Percentiles rank a stretch among this genome's conserved stretches.
Conservation (phyloP, 2,329 filamentous ascomycete genomes). For the Cladosporium sp. region DNA sequence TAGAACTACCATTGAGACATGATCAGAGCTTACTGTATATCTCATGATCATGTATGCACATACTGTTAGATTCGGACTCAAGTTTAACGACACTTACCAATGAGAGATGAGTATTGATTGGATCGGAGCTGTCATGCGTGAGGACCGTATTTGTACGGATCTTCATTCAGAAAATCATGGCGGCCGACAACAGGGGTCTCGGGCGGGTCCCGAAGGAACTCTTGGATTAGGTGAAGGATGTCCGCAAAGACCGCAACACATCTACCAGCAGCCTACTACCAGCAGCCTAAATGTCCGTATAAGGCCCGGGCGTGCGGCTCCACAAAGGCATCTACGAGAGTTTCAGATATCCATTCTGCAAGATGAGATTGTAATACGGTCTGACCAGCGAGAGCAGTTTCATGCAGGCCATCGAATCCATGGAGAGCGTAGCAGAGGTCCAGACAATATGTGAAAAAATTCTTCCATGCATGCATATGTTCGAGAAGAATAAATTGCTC, state of each 20-base stretch:
- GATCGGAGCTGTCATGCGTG: no score
- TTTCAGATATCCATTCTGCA: not conserved
- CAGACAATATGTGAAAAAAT: not conserved
- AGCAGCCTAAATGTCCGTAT: not conserved
- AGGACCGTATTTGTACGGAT: no score
- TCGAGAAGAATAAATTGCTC: not conserved
- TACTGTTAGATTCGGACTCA: not conserved
- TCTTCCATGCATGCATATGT: slow-evolving; percentile 1
- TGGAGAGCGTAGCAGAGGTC: not conserved
- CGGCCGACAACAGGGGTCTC: not conserved
- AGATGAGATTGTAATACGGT: not conserved
- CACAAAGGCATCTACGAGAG: not conserved
- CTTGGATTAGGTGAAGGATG: not conserved
- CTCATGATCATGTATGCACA: not conserved
- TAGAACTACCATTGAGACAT: not conserved
- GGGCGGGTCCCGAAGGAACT: not conserved
- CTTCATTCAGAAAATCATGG: not conserved
- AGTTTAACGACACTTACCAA: not conserved
- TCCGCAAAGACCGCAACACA: not conserved
- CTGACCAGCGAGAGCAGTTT: not conserved
- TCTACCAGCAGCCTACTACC: not conserved
- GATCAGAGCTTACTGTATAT: not conserved
- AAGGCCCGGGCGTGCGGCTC: not conserved
- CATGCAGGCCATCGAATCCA: not conserved
- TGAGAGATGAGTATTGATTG: not conserved